phyloP scores from a whole-genome alignment of 2,329 filamentous ascomycete species.

The Phyllosticta citriasiana region DNA sequence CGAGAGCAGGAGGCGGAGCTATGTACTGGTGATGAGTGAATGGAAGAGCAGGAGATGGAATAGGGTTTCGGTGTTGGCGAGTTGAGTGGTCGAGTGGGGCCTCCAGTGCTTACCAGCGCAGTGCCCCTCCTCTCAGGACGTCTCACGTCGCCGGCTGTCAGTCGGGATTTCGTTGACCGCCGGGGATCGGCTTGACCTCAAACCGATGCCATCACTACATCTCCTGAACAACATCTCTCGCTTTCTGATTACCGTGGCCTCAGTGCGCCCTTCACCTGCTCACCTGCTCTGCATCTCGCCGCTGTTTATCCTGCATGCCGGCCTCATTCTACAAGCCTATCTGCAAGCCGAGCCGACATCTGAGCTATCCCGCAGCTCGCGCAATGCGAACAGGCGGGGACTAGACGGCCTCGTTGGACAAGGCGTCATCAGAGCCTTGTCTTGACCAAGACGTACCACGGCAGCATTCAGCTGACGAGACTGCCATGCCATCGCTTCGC shows the following conservation, averaged over 20 bases:
- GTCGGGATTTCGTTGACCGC: conserved; percentile 3
- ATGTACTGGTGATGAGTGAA: background rate
- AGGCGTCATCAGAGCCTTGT: background rate
- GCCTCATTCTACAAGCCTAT: background rate
- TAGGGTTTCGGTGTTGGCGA: conserved; percentile 11
- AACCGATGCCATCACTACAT: background rate
- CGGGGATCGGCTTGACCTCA: conserved; percentile 6
- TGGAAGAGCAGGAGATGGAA: conserved; percentile 8
- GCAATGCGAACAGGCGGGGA: background rate
- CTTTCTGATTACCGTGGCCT: background rate
- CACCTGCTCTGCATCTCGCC: background rate
- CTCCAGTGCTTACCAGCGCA: conserved; percentile 4
- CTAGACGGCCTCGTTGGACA: background rate
- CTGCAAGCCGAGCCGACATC: background rate
- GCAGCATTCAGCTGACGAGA: conserved; percentile 8
- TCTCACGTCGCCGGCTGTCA: background rate
- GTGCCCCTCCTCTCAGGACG: conserved; percentile 8
- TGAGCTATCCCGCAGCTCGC: background rate
- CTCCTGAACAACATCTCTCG: background rate
- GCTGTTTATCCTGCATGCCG: background rate
- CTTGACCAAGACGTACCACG: background rate
- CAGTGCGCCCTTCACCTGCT: background rate
- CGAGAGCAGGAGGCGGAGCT: conserved; percentile 17
- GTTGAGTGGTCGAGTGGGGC: conserved; percentile 9
- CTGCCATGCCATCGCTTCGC: conserved; percentile 4